These are phyloP conservation scores for Rhodotorula sp. DNA, from an alignment of 1,284 basidiomycete genomes.

Conservation along the genomic window DNA sequence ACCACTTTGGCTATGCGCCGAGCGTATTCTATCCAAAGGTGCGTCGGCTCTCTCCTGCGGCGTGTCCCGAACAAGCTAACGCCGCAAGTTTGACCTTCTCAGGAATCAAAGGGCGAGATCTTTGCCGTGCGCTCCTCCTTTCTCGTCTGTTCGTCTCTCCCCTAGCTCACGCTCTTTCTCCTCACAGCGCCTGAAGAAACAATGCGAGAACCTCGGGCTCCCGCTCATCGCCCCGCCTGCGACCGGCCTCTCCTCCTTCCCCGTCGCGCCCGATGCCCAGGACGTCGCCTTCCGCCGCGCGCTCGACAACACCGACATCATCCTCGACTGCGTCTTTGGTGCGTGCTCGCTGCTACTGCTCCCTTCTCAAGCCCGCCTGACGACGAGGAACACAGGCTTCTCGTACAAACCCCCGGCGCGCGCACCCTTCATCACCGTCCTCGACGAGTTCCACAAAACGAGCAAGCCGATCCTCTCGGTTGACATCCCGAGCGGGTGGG, in stretches of 20 bases:
- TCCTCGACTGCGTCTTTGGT: slow-evolving; percentile 93
- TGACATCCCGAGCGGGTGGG: slow-evolving; percentile 96
- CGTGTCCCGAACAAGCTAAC: no score
- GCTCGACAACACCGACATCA: slow-evolving; percentile 69
- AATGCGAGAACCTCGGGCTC: slow-evolving; percentile 86
- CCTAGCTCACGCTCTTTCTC: no score
- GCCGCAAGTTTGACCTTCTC: background rate
- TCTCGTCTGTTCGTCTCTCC: background rate
- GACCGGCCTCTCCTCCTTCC: slow-evolving; percentile 26
- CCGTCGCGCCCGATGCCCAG: slow-evolving; percentile 46
- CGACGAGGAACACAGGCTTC: slow-evolving; percentile 61
- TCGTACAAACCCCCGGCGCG: slow-evolving; percentile 91
- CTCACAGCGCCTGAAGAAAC: slow-evolving; percentile 70
- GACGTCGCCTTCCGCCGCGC: slow-evolving; percentile 58
- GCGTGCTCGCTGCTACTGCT: slow-evolving; percentile 16
- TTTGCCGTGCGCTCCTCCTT: slow-evolving; percentile 62
- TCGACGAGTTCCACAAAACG: slow-evolving; percentile 67
- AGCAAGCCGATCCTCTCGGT: slow-evolving; percentile 72
- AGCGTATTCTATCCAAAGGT: slow-evolving; percentile 91
- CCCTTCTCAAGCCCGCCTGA: background rate
- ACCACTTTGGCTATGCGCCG: slow-evolving; percentile 83
- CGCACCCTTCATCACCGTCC: slow-evolving; percentile 76
- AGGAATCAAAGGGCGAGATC: slow-evolving; percentile 85
- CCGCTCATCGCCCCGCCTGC: slow-evolving; percentile 60
- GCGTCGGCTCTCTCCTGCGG: slow-evolving; percentile 24